Conservation (phyloP, 2,329 filamentous ascomycete species). For the Sporothrix humicola region DNA sequence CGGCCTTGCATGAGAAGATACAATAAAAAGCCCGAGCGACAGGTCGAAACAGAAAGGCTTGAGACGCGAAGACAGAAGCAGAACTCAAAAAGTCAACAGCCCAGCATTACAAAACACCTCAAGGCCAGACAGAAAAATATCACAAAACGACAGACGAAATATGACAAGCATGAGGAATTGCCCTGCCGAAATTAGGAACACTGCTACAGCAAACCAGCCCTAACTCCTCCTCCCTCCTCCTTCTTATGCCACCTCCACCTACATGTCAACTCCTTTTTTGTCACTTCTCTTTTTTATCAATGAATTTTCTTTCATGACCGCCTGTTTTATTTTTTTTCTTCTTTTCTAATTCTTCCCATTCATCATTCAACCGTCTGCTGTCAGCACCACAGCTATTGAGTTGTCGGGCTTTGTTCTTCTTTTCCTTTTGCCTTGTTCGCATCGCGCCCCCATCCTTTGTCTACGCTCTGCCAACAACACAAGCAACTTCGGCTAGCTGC, state of each 20-base stretch:
- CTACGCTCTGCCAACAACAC: background rate
- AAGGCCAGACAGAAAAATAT: background rate
- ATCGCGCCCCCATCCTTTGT: constrained; percentile 4
- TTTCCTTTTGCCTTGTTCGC: background rate
- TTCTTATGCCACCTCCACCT: background rate
- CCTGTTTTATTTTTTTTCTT: background rate
- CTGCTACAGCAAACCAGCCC: constrained; percentile 2
- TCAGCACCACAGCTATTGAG: background rate
- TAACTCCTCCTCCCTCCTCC: background rate
- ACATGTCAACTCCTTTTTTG: constrained; percentile 3
- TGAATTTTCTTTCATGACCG: background rate
- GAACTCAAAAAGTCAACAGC: background rate
- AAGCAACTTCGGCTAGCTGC: background rate
- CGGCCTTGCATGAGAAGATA: constrained; percentile 20
- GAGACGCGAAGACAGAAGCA: background rate
- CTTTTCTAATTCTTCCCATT: background rate
- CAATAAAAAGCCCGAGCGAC: background rate
- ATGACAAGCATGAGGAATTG: background rate
- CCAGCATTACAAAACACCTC: background rate
- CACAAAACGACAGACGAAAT: constrained; percentile 2
- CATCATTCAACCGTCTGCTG: background rate
- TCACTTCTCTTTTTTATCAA: background rate
- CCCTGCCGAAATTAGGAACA: background rate
- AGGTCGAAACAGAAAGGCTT: background rate
- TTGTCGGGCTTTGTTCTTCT: background rate